These are phyloP conservation scores for Leishmania tarentolae DNA, from an alignment of 208 protist species.

Conservation along the genomic window DNA sequence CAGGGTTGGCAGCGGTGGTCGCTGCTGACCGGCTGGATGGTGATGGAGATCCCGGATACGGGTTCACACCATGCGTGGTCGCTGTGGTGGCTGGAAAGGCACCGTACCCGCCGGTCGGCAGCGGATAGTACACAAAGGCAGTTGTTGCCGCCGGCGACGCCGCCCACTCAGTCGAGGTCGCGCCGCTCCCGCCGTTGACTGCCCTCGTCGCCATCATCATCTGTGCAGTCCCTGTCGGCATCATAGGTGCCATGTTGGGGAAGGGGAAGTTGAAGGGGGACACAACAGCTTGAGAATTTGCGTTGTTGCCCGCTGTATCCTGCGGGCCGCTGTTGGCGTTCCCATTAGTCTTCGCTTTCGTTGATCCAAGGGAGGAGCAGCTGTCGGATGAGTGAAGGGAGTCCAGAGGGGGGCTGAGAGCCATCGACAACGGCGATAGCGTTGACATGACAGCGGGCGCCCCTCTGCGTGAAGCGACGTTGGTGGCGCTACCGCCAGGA, in stretches of 20 bases:
- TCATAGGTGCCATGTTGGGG: slow-evolving; percentile 9
- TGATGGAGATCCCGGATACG: not conserved
- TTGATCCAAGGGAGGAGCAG: slow-evolving; percentile 14
- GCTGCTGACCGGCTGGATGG: not conserved
- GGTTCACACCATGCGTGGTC: not conserved
- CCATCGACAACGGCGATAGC: slow-evolving; percentile 20
- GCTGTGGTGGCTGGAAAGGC: not conserved
- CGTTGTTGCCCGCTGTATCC: not conserved
- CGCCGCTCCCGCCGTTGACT: not conserved
- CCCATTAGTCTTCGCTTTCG: not conserved
- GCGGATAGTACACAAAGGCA: slow-evolving; percentile 23
- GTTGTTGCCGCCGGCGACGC: not conserved
- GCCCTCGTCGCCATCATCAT: not conserved
- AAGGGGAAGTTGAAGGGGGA: slow-evolving; percentile 8
- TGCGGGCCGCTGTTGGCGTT: not conserved
- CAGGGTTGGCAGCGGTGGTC: not conserved
- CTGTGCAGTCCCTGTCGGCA: not conserved
- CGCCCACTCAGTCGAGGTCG: slow-evolving; percentile 9
- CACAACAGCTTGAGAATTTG: not conserved
- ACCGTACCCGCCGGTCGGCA: slow-evolving; percentile 13
- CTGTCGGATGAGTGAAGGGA: slow-evolving; percentile 28
- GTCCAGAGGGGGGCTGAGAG: slow-evolving; percentile 21
- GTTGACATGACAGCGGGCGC: not conserved
- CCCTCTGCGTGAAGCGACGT: not conserved
- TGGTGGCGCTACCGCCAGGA: not conserved